These are phyloP conservation scores for Rhododendron kiyosumense DNA, from an alignment of 148 eudicot genomes.

Conservation along the genomic window DNA sequence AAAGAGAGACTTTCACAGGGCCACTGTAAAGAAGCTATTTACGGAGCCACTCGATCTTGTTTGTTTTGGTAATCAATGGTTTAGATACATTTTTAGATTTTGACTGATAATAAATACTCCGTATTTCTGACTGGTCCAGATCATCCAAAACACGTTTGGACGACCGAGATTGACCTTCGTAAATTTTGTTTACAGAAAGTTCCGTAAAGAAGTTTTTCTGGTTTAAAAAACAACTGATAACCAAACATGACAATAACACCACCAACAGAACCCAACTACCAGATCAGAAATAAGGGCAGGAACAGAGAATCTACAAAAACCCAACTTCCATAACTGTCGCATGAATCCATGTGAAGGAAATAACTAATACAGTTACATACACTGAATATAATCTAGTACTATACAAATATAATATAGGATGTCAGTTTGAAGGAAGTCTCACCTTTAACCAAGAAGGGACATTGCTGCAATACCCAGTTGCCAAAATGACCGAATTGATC, in stretches of 20 bases:
- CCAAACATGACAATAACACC: constrained; percentile 19
- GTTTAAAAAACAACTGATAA: neutral
- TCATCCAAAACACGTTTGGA: too few relatives aligned
- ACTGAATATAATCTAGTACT: neutral
- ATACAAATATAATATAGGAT: neutral
- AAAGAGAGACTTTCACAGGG: neutral
- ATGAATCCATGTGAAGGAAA: constrained; percentile 23
- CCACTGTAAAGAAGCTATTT: too few relatives aligned
- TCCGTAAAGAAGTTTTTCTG: too few relatives aligned
- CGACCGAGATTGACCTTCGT: too few relatives aligned
- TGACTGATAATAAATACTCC: too few relatives aligned
- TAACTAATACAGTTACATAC: neutral
- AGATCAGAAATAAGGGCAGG: constrained; percentile 16
- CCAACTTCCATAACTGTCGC: constrained; percentile 55
- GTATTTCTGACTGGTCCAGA: too few relatives aligned
- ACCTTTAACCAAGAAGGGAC: constrained; percentile 91
- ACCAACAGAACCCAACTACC: constrained; percentile 41
- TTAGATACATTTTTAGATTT: too few relatives aligned
- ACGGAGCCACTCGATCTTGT: too few relatives aligned
- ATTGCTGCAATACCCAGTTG: constrained; percentile 85
- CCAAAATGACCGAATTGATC: constrained; percentile 72
- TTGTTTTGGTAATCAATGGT: too few relatives aligned
- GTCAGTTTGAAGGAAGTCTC: constrained; percentile 8
- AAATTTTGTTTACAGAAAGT: too few relatives aligned
- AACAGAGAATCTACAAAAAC: constrained; percentile 33